Evolutionary conservation across 805 yeast genomes (phyloP), one percentile per base, ranked within the genome.

Genomic region (Candida boleticola): DNA sequence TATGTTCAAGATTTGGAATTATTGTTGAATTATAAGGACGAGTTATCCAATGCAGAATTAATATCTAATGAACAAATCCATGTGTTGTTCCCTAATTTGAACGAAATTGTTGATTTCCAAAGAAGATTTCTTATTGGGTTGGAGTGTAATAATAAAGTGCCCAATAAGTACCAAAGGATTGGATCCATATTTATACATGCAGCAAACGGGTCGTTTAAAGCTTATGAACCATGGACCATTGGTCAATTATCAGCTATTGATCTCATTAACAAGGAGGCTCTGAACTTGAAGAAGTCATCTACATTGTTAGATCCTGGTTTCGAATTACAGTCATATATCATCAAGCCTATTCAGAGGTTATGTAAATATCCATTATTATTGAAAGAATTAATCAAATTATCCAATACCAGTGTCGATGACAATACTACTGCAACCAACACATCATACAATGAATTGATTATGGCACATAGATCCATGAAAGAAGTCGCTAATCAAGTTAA

Each of bases 271-370:
- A 76, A 74, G 49, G 89, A 86, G 50, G 75, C 80, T 4, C 57
- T 72, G 4, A 79, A 78, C 51, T 73, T 89, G 40, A 65, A 58
- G 36, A 74, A 74, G 45, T 73, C 81, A 17, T 73, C 84, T 3
- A 58, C 68, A 17, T 64, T 89, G 30, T 80, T 90, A 45, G 92
- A 83, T 49, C 92, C 93, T 21, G 85, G 88, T 33, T 82, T 89
- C 57, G 99, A 92, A 61, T 72, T 93, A 41, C 98, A 87, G 58
- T 82, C 92, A 39, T 87, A 87, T 62, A 73, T 93, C 32, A 79
- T 93, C 52, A 93, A 92, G 61, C 99, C 99, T 0, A 88, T 93
- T 29, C 99, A 93, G 68, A 77, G 99, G 49, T 74, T 93, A n/a
- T 88, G 97, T 73, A 88, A 90, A 60, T 93, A 93, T 62, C 99